These are phyloP conservation scores for Dothideomycetes sp. DNA, from an alignment of 2,329 filamentous ascomycete species.

Conservation along the genomic window DNA sequence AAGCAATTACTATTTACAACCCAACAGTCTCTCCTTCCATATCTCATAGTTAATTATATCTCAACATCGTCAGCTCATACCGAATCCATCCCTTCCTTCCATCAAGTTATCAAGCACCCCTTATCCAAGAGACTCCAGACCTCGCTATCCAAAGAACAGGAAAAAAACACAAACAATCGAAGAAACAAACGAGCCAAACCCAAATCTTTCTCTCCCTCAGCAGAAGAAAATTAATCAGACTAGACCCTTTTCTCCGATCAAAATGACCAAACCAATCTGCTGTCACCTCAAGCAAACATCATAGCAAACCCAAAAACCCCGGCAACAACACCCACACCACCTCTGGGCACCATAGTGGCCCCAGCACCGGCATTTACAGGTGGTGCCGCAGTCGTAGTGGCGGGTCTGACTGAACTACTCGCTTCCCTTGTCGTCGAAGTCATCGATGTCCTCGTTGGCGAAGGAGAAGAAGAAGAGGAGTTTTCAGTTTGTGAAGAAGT, in stretches of 20 bases:
- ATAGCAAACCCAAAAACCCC: background rate
- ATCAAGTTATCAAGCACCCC: no score
- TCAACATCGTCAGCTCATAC: background rate
- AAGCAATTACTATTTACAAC: constrained; percentile 6
- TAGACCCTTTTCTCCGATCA: no score
- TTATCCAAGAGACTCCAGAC: no score
- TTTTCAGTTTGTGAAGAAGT: no score
- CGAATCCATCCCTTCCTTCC: no score
- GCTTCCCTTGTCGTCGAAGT: background rate
- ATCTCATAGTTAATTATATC: background rate
- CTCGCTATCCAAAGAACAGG: no score
- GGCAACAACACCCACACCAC: background rate
- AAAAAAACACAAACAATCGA: constrained; percentile 7
- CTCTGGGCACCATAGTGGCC: background rate
- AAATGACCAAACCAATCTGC: no score
- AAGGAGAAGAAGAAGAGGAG: no score
- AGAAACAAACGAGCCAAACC: background rate
- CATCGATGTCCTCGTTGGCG: no score
- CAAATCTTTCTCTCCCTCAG: background rate
- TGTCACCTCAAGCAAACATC: background rate
- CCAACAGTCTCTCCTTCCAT: no score
- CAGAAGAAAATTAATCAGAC: background rate
- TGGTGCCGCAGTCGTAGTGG: constrained; percentile 3
- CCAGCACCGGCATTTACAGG: background rate
- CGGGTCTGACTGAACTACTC: background rate